Percentiles rank a stretch among this genome's conserved stretches.
Evolutionary conservation across 345 rosid species (phyloP).

Genomic region (Pistacia integerrima): DNA sequence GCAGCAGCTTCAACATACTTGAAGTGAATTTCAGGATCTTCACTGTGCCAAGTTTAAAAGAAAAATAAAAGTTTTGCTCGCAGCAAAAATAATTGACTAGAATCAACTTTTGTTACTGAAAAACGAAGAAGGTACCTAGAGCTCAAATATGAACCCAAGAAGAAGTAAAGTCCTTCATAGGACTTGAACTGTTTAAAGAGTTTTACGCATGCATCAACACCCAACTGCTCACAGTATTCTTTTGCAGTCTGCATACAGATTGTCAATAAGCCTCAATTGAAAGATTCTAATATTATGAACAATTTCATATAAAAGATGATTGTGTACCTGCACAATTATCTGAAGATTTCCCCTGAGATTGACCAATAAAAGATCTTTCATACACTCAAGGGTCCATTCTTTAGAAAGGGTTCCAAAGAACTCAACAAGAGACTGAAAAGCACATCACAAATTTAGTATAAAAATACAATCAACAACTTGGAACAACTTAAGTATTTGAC

Average conservation of each 20-base stretch:
- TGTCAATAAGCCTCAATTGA: too few species aligned
- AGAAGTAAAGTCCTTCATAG: constrained; percentile 96
- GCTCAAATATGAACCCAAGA: constrained; percentile 94
- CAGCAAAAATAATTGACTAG: too few species aligned
- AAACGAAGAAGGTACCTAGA: constrained; percentile 56
- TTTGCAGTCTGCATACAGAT: constrained; percentile 73
- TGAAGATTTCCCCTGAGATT: constrained; percentile 95
- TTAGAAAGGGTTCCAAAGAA: constrained; percentile 96
- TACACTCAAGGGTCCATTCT: constrained; percentile 99
- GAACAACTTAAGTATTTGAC: too few species aligned
- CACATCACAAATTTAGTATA: neutral
- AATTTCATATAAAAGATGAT: too few species aligned
- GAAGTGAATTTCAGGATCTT: constrained; percentile 97
- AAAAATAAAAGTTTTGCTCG: too few species aligned
- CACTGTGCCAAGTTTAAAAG: constrained; percentile 46
- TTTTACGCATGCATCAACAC: constrained; percentile 90
- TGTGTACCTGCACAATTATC: constrained; percentile 87
- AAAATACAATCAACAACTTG: too few species aligned
- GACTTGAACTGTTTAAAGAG: constrained; percentile 98
- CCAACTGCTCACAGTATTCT: constrained; percentile 98
- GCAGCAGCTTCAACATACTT: constrained; percentile 99
- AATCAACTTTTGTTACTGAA: too few species aligned
- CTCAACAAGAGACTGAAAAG: constrained; percentile 88
- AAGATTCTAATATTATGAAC: too few species aligned
- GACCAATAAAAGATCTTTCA: constrained; percentile 95